These are phyloP conservation scores for Suillus sp. DNA, from an alignment of 768 basidiomycete species.

Conservation along the genomic window DNA sequence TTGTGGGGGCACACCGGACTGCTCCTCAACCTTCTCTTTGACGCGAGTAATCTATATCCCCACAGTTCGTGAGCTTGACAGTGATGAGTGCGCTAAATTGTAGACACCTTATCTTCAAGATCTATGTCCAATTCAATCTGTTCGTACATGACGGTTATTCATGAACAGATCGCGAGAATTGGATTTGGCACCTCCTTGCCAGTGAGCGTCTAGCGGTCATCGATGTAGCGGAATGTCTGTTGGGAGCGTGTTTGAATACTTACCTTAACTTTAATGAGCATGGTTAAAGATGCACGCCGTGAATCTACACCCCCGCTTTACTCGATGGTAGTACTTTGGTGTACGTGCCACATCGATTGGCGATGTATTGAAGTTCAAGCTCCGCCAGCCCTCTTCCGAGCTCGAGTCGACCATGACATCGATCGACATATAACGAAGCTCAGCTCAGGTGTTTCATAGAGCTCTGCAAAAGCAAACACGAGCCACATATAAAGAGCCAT, in stretches of 20 bases:
- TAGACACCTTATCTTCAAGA: conserved; percentile 74
- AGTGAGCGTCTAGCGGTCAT: conserved; percentile 74
- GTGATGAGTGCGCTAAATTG: neutral
- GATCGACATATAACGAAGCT: neutral
- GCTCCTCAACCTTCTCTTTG: conserved; percentile 98
- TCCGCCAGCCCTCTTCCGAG: neutral
- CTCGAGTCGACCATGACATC: neutral
- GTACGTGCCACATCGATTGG: neutral
- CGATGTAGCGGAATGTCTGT: conserved; percentile 9
- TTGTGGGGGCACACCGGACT: conserved; percentile 94
- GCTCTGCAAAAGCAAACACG: neutral
- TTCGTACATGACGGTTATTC: conserved; percentile 15
- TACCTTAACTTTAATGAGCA: conserved; percentile 93
- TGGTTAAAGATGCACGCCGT: conserved; percentile 30
- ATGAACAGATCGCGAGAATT: conserved; percentile 7
- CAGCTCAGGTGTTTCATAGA: neutral
- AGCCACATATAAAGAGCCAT: neutral
- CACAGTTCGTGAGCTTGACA: conserved; percentile 42
- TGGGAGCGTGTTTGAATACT: conserved; percentile 20
- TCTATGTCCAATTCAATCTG: conserved; percentile 97
- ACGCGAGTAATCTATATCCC: conserved; percentile 81
- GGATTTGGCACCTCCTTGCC: conserved; percentile 84
- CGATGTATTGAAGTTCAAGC: neutral
- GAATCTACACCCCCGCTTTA: neutral
- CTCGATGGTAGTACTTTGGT: neutral